These are phyloP conservation scores for Miscanthus sacchariflorus DNA, from an alignment of 202 grass and related monocot genomes.

Conservation along the genomic window DNA sequence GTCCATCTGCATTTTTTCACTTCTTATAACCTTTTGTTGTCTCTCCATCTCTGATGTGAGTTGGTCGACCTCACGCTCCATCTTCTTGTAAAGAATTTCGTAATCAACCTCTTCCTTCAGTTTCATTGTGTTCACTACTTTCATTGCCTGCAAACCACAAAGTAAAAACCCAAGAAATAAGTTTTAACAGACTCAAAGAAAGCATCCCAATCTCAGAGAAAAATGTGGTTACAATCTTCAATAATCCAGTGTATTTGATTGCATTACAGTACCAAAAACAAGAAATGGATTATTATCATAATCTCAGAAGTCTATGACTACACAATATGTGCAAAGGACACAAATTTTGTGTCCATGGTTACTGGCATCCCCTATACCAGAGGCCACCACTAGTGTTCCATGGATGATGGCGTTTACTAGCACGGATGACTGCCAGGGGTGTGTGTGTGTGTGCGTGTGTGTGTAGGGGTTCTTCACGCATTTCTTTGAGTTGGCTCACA, in stretches of 20 bases:
- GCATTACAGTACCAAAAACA: conserved; percentile 3
- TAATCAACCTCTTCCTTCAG: conserved; percentile 97
- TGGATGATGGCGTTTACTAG: neutral
- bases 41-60: conserved; percentile 96
- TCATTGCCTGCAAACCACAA: conserved; percentile 83
- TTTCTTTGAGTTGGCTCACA: neutral
- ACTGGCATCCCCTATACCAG: neutral
- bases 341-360: neutral
- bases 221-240: neutral
- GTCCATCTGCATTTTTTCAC: conserved; percentile 73
- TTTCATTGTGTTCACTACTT: conserved; percentile 87
- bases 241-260: conserved; percentile 22
- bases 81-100: conserved; percentile 82
- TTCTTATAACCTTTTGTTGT: conserved; percentile 72
- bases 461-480: neutral
- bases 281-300: conserved; percentile 26
- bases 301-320: neutral
- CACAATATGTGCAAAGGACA: no score
- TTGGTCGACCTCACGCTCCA: conserved; percentile 84
- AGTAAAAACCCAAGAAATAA: conserved; percentile 28
- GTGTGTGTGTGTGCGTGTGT: neutral
- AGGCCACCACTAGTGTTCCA: neutral
- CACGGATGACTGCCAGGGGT: neutral
- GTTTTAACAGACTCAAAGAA: conserved; percentile 34
- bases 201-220: neutral